Evolutionary conservation across 202 grass and related monocot species (phyloP), one percentile per base, ranked within the genome.

Genomic region (Panicum hallii): DNA sequence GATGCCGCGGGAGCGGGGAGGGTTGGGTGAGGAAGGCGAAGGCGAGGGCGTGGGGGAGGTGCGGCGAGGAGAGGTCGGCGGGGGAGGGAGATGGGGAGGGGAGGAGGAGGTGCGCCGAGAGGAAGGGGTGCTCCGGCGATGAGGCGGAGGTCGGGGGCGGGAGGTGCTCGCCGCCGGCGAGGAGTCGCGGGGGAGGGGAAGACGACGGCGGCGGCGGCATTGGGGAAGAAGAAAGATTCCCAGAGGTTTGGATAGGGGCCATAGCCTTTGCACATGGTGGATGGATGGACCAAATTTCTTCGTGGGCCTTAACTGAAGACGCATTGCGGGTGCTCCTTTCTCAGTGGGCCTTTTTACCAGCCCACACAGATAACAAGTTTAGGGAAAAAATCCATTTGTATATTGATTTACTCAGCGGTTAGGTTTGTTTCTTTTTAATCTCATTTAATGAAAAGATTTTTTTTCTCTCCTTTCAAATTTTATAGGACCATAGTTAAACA

Each of bases 151-250:
- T 71, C 3, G 85, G 89, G 20, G 65, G 2, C 6, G 56, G 89
- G 79, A 80, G 49, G 82, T 88, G 82, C 1, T 91, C 85, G 77
- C 89, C 82, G 65, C 66, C 82, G 72, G 85, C 72, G 32, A 85
- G 85, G 48, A 91, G 56, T 6, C 65, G 40, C 72, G 47, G n/a
- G 30, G 42, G 34, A 32, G 67, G 19, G 30, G 48, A 4, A 9
- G 45, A 7, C 64, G 52, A 26, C 52, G 57, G 60, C 47, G 44
- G 7, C 64, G 61, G 61, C 57, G 83, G 80, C 80, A 58, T 78
- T 64, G 17, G 47, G 41, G 63, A 54, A 0, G 55, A 28, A 54
- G 36, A 52, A 26, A 49, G 16, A 44, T 62, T 58, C 3, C 6
- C 3, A 11, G 13, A 17, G 58, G 55, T 84, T 81, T 44, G 3